A percentile compares a stretch with the other conserved stretches of the same genome.
phyloP scores from a whole-genome alignment of 352 stramenopile species.

The Phytophthora rubi region DNA sequence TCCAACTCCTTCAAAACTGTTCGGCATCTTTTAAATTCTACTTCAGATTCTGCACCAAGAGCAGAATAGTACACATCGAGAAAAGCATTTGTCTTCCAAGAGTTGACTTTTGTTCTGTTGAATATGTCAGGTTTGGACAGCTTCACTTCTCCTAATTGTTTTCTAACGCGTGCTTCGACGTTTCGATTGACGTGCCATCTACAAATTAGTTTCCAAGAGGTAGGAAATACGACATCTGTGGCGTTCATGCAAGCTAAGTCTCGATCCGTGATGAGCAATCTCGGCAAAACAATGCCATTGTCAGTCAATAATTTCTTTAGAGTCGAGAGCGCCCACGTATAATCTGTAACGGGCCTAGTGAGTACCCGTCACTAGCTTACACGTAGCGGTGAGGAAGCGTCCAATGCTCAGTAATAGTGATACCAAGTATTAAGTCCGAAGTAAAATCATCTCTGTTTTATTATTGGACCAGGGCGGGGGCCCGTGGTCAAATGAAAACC shows the following conservation, averaged over 20 bases:
- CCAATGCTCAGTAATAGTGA: too few species aligned
- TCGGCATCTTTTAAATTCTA: slow-evolving; percentile 3
- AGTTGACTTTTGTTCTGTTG: not conserved
- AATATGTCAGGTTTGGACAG: not conserved
- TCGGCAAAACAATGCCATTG: not conserved
- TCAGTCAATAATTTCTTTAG: not conserved
- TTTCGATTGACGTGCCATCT: slow-evolving; percentile 4
- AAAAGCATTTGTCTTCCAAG: not conserved
- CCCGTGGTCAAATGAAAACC: too few species aligned
- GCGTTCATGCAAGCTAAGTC: slow-evolving; percentile 13
- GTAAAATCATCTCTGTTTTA: too few species aligned
- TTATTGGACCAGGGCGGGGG: too few species aligned
- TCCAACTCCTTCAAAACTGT: too few species aligned
- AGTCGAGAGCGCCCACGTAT: not conserved
- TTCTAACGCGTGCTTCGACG: not conserved
- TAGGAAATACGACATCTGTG: slow-evolving; percentile 3
- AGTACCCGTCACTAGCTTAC: too few species aligned
- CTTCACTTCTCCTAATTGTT: not conserved
- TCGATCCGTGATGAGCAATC: not conserved
- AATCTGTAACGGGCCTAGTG: not conserved
- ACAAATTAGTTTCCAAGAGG: not conserved
- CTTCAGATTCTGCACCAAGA: not conserved
- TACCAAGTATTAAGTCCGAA: too few species aligned
- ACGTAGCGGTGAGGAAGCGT: too few species aligned
- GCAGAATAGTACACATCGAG: slow-evolving; percentile 4